Evolutionary conservation across 2,329 filamentous ascomycete species (phyloP).

Genomic region (Penicillium sp.): DNA sequence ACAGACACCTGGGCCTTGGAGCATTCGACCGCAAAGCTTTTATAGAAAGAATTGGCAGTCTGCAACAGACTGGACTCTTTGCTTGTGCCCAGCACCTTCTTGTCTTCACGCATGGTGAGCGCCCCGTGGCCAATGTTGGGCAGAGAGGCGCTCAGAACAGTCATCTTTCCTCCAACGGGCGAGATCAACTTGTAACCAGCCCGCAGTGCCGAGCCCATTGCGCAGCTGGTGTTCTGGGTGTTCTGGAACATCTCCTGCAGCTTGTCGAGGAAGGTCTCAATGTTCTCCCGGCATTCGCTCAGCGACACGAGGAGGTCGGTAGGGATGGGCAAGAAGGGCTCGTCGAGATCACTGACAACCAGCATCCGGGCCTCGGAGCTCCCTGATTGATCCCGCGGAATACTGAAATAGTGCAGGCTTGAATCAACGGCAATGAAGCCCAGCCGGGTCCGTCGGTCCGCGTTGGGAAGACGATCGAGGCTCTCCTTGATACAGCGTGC

Average conservation of each 20-base stretch:
- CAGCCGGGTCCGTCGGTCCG: conserved; percentile 82
- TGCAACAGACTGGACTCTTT: conserved; percentile 86
- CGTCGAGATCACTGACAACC: conserved; percentile 89
- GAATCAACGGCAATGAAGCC: conserved; percentile 96
- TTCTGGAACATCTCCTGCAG: conserved; percentile 96
- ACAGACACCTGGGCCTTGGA: conserved; percentile 98
- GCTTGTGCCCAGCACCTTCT: conserved; percentile 87
- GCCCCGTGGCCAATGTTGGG: conserved; percentile 87
- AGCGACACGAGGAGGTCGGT: conserved; percentile 86
- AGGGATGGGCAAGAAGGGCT: conserved; percentile 92
- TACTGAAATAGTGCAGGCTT: conserved; percentile 90
- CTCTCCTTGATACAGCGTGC: conserved; percentile 93
- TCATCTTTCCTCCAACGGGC: conserved; percentile 88
- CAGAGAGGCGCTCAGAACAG: conserved; percentile 80
- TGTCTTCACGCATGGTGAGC: conserved; percentile 90
- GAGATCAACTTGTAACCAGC: conserved; percentile 95
- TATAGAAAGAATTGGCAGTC: conserved; percentile 94
- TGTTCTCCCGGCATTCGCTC: conserved; percentile 80
- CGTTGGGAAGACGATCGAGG: conserved; percentile 95
- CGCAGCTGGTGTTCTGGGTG: conserved; percentile 82
- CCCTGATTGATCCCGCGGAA: conserved; percentile 82
- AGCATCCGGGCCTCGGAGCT: conserved; percentile 82
- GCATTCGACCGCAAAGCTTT: conserved; percentile 97
- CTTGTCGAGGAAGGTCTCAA: conserved; percentile 85
- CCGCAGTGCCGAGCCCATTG: conserved; percentile 87